A percentile compares a stretch with the other conserved stretches of the same genome.
phyloP scores from a whole-genome alignment of 345 rosid species.

The Salix viminalis region DNA sequence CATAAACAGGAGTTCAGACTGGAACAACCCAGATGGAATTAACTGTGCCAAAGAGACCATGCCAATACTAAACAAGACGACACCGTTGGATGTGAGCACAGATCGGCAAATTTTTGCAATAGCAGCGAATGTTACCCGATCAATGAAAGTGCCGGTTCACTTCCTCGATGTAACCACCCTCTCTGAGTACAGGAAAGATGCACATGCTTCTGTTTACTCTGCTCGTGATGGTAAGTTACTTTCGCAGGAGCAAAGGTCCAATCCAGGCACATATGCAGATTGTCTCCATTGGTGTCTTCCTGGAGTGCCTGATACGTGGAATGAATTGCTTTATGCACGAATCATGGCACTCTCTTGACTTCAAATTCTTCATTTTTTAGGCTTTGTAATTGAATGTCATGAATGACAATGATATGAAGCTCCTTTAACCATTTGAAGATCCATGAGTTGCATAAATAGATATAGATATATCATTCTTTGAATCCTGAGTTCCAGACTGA shows the following conservation, averaged over 20 bases:
- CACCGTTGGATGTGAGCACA: slow-evolving; percentile 3
- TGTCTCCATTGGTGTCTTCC: slow-evolving; percentile 26
- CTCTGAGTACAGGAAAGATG: slow-evolving; percentile 27
- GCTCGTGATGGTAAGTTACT: not conserved
- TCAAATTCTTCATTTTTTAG: too few relatives aligned
- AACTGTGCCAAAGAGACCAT: slow-evolving; percentile 13
- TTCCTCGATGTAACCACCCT: slow-evolving; percentile 21
- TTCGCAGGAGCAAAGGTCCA: not conserved
- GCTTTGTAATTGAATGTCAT: too few relatives aligned
- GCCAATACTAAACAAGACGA: slow-evolving; percentile 1
- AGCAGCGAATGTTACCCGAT: not conserved
- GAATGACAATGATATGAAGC: too few relatives aligned
- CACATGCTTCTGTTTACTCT: slow-evolving; percentile 14
- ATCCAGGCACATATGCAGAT: slow-evolving; percentile 9
- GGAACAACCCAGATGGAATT: slow-evolving; percentile 8
- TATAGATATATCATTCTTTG: too few relatives aligned
- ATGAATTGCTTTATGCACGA: slow-evolving; percentile 19
- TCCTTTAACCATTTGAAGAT: too few relatives aligned
- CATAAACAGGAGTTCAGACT: slow-evolving; percentile 11
- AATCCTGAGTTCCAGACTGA: too few relatives aligned
- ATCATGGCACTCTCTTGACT: not conserved
- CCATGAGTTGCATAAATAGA: too few relatives aligned
- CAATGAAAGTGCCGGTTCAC: slow-evolving; percentile 14
- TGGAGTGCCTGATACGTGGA: slow-evolving; percentile 27
- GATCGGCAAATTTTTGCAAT: not conserved